These are phyloP conservation scores for Hortaea sp. DNA, from an alignment of 2,329 filamentous ascomycete genomes.

Conservation along the genomic window DNA sequence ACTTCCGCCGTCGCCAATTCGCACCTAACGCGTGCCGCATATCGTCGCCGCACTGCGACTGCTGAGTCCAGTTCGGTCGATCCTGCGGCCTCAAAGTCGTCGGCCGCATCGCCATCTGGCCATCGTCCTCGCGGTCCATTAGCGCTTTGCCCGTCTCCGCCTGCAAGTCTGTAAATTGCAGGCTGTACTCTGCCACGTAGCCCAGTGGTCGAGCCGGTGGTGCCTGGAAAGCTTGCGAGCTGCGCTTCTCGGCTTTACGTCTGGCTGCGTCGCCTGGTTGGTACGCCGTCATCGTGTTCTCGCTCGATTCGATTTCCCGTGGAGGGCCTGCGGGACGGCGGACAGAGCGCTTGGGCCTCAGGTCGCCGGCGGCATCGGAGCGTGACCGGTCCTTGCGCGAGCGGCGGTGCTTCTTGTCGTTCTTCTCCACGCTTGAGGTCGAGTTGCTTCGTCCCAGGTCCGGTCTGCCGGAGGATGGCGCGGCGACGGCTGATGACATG, in stretches of 20 bases:
- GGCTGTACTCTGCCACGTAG: background rate
- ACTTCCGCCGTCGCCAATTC: conserved; percentile 1
- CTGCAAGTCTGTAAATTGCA: background rate
- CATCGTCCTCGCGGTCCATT: background rate
- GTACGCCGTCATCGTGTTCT: conserved; percentile 2
- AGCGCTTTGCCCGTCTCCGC: background rate
- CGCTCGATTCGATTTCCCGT: background rate
- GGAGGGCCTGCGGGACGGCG: background rate
- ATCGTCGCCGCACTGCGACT: conserved; percentile 11
- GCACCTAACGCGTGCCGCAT: conserved; percentile 2
- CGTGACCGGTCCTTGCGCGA: background rate
- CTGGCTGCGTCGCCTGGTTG: conserved; percentile 8
- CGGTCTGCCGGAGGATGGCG: background rate
- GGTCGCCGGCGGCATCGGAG: background rate
- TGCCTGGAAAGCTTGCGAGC: background rate
- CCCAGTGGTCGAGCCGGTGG: background rate
- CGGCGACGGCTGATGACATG: background rate
- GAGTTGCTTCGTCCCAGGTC: background rate
- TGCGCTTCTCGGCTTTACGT: conserved; percentile 3
- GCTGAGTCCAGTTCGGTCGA: conserved; percentile 14
- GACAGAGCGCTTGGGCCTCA: background rate
- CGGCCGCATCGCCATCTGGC: background rate
- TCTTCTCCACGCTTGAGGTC: background rate
- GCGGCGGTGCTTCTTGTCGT: background rate
- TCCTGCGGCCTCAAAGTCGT: conserved; percentile 5